Percentiles rank a stretch among this genome's conserved stretches.
These are phyloP conservation scores for Colletotrichum sp. DNA, from an alignment of 2,329 filamentous ascomycete genomes.

Conservation along the genomic window DNA sequence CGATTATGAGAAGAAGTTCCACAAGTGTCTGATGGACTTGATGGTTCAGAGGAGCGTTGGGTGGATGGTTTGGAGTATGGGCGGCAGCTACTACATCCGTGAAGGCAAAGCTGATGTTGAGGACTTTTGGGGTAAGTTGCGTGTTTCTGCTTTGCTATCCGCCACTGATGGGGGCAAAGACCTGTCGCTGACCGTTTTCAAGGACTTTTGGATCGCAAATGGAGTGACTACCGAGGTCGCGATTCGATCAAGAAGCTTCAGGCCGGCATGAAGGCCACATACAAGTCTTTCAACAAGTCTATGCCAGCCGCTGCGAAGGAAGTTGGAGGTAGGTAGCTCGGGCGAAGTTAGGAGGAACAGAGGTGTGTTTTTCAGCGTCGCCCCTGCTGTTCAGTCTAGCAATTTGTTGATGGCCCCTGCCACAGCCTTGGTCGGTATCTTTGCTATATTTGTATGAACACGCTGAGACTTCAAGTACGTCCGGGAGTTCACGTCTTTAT, in stretches of 20 bases:
- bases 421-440: neutral
- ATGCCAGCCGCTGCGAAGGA: neutral
- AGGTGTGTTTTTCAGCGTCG: neutral
- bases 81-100: slow-evolving; percentile 54
- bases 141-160: fast-evolving
- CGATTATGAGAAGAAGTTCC: slow-evolving; percentile 38
- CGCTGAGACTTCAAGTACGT: fast-evolving
- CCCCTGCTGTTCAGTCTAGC: neutral
- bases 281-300: neutral
- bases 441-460: fast-evolving
- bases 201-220: neutral
- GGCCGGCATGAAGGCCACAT: neutral
- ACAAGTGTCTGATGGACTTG: slow-evolving; percentile 45
- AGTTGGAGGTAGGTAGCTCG: neutral
- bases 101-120: slow-evolving; percentile 49
- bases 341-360: neutral
- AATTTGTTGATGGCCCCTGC: neutral
- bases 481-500: neutral
- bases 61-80: slow-evolving; percentile 56
- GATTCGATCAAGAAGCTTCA: neutral
- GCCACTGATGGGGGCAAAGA: neutral
- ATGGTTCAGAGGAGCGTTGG: slow-evolving; percentile 33
- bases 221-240: neutral
- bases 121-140: slow-evolving; percentile 47
- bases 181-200: neutral